These are phyloP conservation scores for Umbelopsis sp. DNA, from an alignment of 192 early-diverging fungal genomes.

Conservation along the genomic window DNA sequence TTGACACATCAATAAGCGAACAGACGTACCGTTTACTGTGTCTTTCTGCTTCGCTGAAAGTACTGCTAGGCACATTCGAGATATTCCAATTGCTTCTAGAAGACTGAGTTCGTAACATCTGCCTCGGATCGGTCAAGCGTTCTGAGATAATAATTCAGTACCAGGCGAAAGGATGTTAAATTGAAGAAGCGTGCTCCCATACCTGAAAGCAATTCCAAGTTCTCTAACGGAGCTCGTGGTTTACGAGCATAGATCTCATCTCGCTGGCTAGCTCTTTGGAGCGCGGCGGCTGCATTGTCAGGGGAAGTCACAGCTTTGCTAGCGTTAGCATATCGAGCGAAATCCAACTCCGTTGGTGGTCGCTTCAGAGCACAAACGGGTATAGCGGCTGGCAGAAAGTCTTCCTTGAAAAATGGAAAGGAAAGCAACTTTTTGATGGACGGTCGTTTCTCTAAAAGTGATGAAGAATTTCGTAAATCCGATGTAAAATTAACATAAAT, in stretches of 20 bases:
- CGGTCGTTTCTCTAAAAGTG: slow-evolving; percentile 35
- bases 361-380: slow-evolving; percentile 20
- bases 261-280: slow-evolving; percentile 3
- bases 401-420: slow-evolving; percentile 40
- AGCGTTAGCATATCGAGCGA: slow-evolving; percentile 25
- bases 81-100: background rate
- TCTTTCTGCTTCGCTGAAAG: background rate
- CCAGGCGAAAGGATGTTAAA: background rate
- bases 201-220: slow-evolving; percentile 26
- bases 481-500: background rate
- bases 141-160: background rate
- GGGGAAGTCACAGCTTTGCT: slow-evolving; percentile 22
- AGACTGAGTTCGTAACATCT: background rate
- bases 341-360: slow-evolving; percentile 12
- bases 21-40: background rate
- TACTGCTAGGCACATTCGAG: background rate
- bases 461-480: background rate
- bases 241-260: slow-evolving; percentile 1
- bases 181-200: background rate
- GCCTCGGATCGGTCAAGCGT: background rate
- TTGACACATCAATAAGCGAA: background rate
- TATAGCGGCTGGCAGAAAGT: slow-evolving; percentile 19
- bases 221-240: slow-evolving; percentile 9
- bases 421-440: slow-evolving; percentile 36
- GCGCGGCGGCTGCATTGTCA: slow-evolving; percentile 18